Evolutionary conservation across 208 protist genomes (phyloP).

Genomic region (Trypanosoma cruzi): DNA sequence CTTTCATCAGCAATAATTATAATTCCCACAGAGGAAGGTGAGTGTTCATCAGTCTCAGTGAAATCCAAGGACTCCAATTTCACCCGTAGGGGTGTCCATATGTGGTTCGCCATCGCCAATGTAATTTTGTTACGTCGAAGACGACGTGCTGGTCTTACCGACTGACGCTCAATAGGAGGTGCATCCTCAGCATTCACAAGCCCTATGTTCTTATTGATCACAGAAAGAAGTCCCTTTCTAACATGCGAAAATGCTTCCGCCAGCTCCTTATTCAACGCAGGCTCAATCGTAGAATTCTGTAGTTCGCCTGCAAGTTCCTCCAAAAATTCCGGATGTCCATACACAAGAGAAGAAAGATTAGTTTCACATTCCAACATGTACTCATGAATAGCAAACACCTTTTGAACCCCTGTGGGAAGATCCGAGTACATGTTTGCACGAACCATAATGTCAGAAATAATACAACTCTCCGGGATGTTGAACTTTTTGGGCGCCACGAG

Average conservation of each 20-base stretch:
- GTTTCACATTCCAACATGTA: constrained; percentile 39
- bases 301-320: constrained; percentile 25
- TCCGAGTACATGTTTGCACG: not conserved
- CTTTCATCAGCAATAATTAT: constrained; percentile 8
- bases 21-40: not conserved
- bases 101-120: constrained; percentile 11
- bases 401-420: not conserved
- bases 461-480: not conserved
- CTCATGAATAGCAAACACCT: constrained; percentile 45
- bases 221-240: constrained; percentile 5
- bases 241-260: constrained; percentile 21
- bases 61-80: constrained; percentile 4
- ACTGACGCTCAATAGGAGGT: constrained; percentile 22
- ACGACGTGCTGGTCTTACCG: constrained; percentile 7
- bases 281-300: not conserved
- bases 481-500: not conserved
- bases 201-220: constrained; percentile 24
- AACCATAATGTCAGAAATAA: constrained; percentile 7
- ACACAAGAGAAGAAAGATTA: constrained; percentile 42
- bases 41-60: not conserved
- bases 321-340: constrained; percentile 39
- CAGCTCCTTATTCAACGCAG: not conserved
- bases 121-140: constrained; percentile 18
- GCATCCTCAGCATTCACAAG: constrained; percentile 19
- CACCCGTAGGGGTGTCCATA: constrained; percentile 28